Evolutionary conservation across 805 yeast genomes (phyloP).

Genomic region (Zygosaccharomyces rouxii): DNA sequence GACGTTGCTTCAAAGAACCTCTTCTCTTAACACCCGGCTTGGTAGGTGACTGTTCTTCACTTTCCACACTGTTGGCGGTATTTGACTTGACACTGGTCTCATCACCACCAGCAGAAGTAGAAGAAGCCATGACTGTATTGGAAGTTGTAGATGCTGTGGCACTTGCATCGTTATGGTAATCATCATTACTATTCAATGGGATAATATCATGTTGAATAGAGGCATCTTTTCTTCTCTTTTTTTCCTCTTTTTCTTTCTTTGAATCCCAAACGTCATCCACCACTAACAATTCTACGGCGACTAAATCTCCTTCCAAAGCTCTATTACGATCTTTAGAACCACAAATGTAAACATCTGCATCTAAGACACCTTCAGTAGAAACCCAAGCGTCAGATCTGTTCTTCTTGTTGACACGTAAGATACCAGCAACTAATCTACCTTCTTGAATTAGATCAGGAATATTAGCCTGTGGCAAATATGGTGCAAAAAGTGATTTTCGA

Average conservation of each 20-base stretch:
- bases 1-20: conserved; percentile 90
- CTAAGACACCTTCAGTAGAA: conserved; percentile 91
- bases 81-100: conserved; percentile 17
- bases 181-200: conserved; percentile 46
- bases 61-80: conserved; percentile 32
- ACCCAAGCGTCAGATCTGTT: conserved; percentile 97
- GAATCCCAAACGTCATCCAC: conserved; percentile 98
- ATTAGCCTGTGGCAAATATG: conserved; percentile 89
- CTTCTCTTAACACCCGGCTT: conserved; percentile 49
- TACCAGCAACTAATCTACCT: conserved; percentile 89
- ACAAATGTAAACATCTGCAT: conserved; percentile 95
- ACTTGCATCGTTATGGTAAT: conserved; percentile 77
- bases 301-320: conserved; percentile 94
- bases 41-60: conserved; percentile 40
- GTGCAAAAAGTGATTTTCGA: conserved; percentile 86
- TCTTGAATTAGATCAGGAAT: conserved; percentile 85
- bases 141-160: conserved; percentile 39
- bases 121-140: conserved; percentile 13
- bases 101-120: conserved; percentile 14
- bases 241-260: conserved; percentile 94
- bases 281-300: conserved; percentile 88
- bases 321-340: conserved; percentile 98
- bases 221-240: conserved; percentile 80
- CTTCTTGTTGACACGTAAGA: conserved; percentile 88
- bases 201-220: conserved; percentile 39